A percentile compares a stretch with the other conserved stretches of the same genome.
Evolutionary conservation across 2,329 filamentous ascomycete species (phyloP).

Genomic region (Paecilomyces fulvus): DNA sequence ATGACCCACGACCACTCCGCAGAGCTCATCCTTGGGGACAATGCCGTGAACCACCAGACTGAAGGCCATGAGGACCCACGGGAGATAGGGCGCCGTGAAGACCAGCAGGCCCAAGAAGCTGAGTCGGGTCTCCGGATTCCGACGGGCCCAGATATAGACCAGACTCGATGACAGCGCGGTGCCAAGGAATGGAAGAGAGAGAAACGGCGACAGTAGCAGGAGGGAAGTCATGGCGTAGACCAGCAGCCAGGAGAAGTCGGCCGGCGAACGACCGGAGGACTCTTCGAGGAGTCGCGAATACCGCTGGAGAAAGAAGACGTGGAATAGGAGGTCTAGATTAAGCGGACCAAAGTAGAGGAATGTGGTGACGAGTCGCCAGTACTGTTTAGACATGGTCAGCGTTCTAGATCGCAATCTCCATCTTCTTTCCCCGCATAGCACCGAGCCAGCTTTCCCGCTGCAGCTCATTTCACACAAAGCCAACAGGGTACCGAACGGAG

Average conservation of each 20-base stretch:
- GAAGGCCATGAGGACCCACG: constrained; percentile 92
- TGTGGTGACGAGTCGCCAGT: constrained; percentile 92
- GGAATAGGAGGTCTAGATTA: constrained; percentile 88
- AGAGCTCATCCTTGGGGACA: constrained; percentile 90
- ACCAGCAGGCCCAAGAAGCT: constrained; percentile 83
- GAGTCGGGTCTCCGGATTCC: constrained; percentile 84
- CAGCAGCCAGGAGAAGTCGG: constrained; percentile 91
- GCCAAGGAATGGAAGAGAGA: constrained; percentile 91
- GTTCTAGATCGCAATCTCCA: neutral
- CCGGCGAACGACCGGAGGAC: constrained; percentile 80
- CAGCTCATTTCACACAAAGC: neutral
- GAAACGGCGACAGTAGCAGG: constrained; percentile 71
- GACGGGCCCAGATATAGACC: constrained; percentile 95
- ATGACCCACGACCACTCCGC: constrained; percentile 89
- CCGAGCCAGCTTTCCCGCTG: neutral
- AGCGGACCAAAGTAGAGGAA: constrained; percentile 97
- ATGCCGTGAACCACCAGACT: constrained; percentile 83
- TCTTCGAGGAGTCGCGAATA: constrained; percentile 95
- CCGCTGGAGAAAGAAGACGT: constrained; percentile 95
- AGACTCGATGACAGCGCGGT: constrained; percentile 84
- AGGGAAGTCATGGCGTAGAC: constrained; percentile 75
- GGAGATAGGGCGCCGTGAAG: constrained; percentile 88
- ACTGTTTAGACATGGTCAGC: constrained; percentile 47
- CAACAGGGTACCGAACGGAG: neutral
- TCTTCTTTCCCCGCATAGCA: neutral